Evolutionary conservation across 176 grass and related monocot species (phyloP).

Genomic region (Poa pratensis): DNA sequence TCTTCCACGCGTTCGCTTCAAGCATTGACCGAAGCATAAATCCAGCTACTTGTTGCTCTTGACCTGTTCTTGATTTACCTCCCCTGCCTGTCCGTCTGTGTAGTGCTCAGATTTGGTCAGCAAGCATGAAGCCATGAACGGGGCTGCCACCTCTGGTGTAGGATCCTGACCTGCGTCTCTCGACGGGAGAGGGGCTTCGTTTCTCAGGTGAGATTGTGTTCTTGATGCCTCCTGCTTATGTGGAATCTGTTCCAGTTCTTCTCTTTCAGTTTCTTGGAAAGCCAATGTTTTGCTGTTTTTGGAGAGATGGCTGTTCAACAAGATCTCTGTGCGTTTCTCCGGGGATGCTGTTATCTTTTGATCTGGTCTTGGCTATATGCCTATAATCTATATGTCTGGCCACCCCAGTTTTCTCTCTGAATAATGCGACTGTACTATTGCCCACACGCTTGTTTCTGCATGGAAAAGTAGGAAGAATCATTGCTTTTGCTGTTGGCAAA

Average conservation of each 20-base stretch:
- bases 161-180: neutral
- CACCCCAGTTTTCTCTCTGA: slow-evolving; percentile 15
- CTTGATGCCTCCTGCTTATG: slow-evolving; percentile 18
- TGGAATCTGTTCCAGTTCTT: neutral
- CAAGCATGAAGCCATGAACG: neutral
- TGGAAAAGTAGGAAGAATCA: slow-evolving; percentile 2
- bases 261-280: neutral
- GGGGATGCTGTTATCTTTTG: neutral
- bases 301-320: neutral
- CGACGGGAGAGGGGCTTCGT: too few relatives aligned
- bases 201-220: slow-evolving; percentile 41
- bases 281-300: neutral
- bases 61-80: slow-evolving; percentile 38
- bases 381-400: neutral
- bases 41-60: slow-evolving; percentile 19
- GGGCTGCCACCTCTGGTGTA: slow-evolving; percentile 18
- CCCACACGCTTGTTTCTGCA: neutral
- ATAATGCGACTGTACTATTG: slow-evolving; percentile 7
- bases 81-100: neutral
- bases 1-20: slow-evolving; percentile 50
- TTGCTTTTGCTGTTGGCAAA: neutral
- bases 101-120: slow-evolving; percentile 34
- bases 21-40: slow-evolving; percentile 46
- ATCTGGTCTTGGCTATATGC: slow-evolving; percentile 31
- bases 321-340: slow-evolving; percentile 34